Evolutionary conservation across 192 early-diverging fungal species (phyloP), one percentile per base, ranked within the genome.

Genomic region (Coemansia sp.): DNA sequence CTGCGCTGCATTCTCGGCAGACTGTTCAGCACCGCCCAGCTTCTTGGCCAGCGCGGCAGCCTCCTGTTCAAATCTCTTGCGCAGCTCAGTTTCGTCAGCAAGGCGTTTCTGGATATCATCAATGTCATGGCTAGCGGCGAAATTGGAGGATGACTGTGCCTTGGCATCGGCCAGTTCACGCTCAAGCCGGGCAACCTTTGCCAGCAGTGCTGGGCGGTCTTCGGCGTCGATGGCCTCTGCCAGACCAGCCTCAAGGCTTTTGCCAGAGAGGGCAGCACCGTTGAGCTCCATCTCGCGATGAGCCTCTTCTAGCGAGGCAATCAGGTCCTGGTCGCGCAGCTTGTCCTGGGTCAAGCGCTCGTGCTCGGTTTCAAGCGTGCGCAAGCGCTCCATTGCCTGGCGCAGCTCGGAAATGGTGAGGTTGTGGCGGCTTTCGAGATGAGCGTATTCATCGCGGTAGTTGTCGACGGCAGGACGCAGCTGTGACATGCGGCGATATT

Each of bases 391-490:
- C 56, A 91, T 86, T 4, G 88, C 63, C 67, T 86, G 88, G 56
- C 86, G 82, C 58, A 90, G 89, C 60, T 93, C 88, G 38, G 86
- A 83, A 11, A 88, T 76, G 15, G 94, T 62, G 21, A 82, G 58
- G 29, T 80, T 84, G 66, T 88, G 91, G 50, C 86, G 88, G 53
- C 72, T 82, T 61, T 96, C 93, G n/a, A 94, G 81, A 27, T 76
- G 69, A 22, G 82, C 72, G 41, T 94, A 85, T 63, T 94, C 91
- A 52, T 93, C 88, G 63, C 94, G 93, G 76, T 91, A 93, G 21
- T 87, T 88, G 56, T 96, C 92, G 82, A 95, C 88, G n/a, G 92
- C 64, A 1, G 89, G 86, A 71, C 89, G 92, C 60, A 90, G 90
- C 29, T 84, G 84, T 38, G 85, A 76, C 5, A 93, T 82, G 67